Conservation (phyloP, 805 yeast species). For the Pichia nakasei region DNA sequence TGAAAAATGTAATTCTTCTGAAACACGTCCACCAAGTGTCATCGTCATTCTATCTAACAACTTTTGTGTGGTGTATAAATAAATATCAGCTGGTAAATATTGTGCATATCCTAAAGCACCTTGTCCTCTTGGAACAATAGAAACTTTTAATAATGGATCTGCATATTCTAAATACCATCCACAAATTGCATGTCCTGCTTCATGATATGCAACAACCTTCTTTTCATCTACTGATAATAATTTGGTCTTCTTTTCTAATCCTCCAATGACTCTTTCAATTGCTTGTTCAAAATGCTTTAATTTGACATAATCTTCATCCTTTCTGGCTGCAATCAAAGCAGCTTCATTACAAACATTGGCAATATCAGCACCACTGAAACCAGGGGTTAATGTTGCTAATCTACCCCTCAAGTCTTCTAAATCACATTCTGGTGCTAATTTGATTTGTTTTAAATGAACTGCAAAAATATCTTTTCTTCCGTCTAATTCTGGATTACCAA, state of each 20-base stretch:
- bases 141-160: conserved; percentile 86
- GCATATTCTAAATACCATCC: conserved; percentile 89
- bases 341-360: conserved; percentile 94
- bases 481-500: conserved; percentile 81
- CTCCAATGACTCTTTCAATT: conserved; percentile 89
- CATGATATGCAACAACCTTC: conserved; percentile 84
- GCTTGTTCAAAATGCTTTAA: conserved; percentile 81
- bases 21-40: conserved; percentile 88
- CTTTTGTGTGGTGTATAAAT: conserved; percentile 67
- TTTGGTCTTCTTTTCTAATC: conserved; percentile 79
- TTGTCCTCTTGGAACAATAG: conserved; percentile 89
- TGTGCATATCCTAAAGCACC: conserved; percentile 97
- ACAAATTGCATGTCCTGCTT: conserved; percentile 94
- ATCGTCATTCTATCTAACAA: conserved; percentile 81
- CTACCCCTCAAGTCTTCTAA: conserved; percentile 66
- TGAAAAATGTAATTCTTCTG: conserved; percentile 81
- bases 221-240: conserved; percentile 75
- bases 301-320: conserved; percentile 51
- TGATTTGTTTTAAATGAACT: conserved; percentile 65
- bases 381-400: conserved; percentile 87
- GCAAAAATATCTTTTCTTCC: conserved; percentile 82
- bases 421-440: conserved; percentile 35
- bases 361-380: conserved; percentile 93
- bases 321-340: conserved; percentile 86
- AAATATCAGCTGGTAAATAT: conserved; percentile 84